Conservation (phyloP, 768 basidiomycete species). For the Phaeotremella fagi region DNA sequence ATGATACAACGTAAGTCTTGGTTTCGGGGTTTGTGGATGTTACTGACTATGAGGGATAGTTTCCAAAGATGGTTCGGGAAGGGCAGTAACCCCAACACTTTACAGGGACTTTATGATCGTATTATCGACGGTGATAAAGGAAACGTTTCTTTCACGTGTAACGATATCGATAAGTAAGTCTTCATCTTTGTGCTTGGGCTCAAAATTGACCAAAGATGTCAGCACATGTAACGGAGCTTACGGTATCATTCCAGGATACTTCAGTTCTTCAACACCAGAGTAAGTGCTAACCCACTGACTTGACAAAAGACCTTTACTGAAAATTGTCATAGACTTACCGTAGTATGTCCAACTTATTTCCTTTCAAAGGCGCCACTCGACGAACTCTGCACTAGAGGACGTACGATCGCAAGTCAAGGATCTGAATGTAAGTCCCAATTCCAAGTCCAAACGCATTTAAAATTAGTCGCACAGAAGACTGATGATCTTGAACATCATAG, state of each 20-base stretch:
- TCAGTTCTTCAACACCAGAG: slow-evolving; percentile 4
- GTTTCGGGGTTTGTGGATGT: not conserved
- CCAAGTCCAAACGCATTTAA: too few relatives aligned
- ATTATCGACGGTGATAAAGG: slow-evolving; percentile 21
- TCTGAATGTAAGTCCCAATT: slow-evolving; percentile 9
- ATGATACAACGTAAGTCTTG: slow-evolving; percentile 14
- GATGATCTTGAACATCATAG: not conserved
- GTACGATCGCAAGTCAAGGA: slow-evolving; percentile 13
- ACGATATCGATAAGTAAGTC: slow-evolving; percentile 8
- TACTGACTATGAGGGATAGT: not conserved
- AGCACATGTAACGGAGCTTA: slow-evolving; percentile 15
- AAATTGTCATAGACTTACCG: slow-evolving; percentile 12
- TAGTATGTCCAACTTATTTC: slow-evolving; percentile 21
- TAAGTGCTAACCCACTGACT: slow-evolving; percentile 2
- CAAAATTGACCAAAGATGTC: not conserved
- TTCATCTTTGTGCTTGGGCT: not conserved
- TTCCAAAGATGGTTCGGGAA: slow-evolving; percentile 23
- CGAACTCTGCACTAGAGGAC: slow-evolving; percentile 10
- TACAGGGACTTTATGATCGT: slow-evolving; percentile 21
- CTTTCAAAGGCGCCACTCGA: slow-evolving; percentile 13
- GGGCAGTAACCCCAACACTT: slow-evolving; percentile 7
- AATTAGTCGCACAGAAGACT: too few relatives aligned
- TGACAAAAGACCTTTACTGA: not conserved
- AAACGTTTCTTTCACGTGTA: slow-evolving; percentile 17
- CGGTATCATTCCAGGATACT: slow-evolving; percentile 19